Conservation (phyloP, 306 rosid genomes). For the Casuarina glauca region DNA sequence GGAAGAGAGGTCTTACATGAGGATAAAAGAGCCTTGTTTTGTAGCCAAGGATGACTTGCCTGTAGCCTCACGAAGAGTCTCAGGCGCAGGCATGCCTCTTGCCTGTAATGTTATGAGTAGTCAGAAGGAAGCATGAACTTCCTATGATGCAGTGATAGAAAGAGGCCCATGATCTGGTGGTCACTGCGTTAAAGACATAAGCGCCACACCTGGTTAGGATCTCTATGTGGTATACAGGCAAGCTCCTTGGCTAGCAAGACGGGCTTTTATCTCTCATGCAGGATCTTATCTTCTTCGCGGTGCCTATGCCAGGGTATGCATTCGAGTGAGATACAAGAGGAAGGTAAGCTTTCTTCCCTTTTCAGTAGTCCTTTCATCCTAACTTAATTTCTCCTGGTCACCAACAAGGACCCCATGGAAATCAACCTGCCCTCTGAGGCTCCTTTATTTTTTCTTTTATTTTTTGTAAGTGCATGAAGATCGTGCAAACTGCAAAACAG, state of each 20-base stretch:
- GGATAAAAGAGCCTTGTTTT: conserved; percentile 50
- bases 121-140: neutral
- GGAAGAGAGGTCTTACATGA: conserved; percentile 53
- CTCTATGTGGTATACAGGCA: conserved; percentile 44
- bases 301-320: neutral
- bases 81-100: neutral
- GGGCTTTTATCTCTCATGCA: conserved; percentile 46
- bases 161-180: no score
- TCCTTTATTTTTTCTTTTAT: no score
- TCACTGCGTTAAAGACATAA: neutral
- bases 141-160: no score
- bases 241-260: conserved; percentile 63
- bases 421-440: no score
- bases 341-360: neutral
- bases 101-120: neutral
- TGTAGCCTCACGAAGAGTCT: conserved; percentile 31
- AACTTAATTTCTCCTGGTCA: neutral
- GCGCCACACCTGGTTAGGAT: neutral
- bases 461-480: no score
- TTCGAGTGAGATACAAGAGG: neutral
- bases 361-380: neutral
- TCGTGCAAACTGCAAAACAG: no score
- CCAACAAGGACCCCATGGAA: neutral
- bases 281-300: conserved; percentile 37
- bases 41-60: conserved; percentile 79